phyloP scores from a whole-genome alignment of 1,139 yeast genomes.

The Kodamaea sp. region DNA sequence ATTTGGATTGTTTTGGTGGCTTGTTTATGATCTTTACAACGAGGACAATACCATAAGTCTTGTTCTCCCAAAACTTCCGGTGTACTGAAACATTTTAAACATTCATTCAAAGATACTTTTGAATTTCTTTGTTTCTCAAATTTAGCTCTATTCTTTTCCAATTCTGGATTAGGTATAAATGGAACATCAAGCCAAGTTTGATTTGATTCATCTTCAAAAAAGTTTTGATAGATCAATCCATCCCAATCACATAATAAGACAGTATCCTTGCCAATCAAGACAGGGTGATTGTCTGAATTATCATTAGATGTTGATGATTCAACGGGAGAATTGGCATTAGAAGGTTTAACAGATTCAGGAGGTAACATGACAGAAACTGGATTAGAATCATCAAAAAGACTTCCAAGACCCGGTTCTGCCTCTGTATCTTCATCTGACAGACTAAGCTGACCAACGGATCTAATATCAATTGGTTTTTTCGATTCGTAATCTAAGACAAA shows the following conservation, averaged over 20 bases:
- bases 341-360: conserved; percentile 21
- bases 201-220: conserved; percentile 45
- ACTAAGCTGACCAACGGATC: conserved; percentile 7
- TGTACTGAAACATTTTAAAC: conserved; percentile 69
- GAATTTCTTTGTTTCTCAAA: conserved; percentile 41
- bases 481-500: conserved; percentile 19
- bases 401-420: conserved; percentile 16
- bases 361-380: conserved; percentile 12
- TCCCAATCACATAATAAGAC: conserved; percentile 77
- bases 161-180: conserved; percentile 48
- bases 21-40: conserved; percentile 81
- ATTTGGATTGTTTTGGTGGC: conserved; percentile 89
- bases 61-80: conserved; percentile 86
- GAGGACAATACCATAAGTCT: conserved; percentile 93
- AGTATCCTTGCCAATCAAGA: conserved; percentile 31
- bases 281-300: conserved; percentile 18
- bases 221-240: conserved; percentile 40
- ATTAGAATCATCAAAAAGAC: conserved; percentile 23
- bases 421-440: conserved; percentile 20
- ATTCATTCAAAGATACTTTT: conserved; percentile 66
- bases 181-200: conserved; percentile 56
- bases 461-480: conserved; percentile 4
- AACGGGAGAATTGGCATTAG: conserved; percentile 23
- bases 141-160: conserved; percentile 43
- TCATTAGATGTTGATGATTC: conserved; percentile 9